These are phyloP conservation scores for Auxenochlorella pyrenoidosa DNA, from an alignment of 139 green algal genomes.

Conservation along the genomic window DNA sequence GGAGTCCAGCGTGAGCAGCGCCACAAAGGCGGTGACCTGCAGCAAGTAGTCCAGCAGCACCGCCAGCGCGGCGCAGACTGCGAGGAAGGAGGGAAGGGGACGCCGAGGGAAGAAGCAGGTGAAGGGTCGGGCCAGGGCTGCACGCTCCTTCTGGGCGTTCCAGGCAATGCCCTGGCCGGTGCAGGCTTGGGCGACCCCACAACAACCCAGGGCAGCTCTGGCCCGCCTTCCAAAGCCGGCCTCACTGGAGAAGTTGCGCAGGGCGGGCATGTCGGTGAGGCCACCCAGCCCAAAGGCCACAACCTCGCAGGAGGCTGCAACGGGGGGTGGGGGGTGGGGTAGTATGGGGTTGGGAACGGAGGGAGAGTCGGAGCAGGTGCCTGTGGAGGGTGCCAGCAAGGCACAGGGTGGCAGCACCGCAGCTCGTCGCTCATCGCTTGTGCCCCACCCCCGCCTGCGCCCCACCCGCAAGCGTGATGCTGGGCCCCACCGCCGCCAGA, in stretches of 20 bases:
- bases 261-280: slow-evolving; percentile 86
- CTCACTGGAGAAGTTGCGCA: slow-evolving; percentile 78
- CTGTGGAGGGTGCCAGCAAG: background rate
- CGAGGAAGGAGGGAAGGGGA: background rate
- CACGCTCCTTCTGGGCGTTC: background rate
- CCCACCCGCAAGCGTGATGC: slow-evolving; percentile 85
- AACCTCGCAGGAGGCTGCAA: slow-evolving; percentile 61
- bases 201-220: too few species aligned
- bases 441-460: background rate
- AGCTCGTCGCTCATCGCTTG: too few species aligned
- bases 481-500: slow-evolving; percentile 81
- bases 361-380: background rate
- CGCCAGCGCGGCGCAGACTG: slow-evolving; percentile 78
- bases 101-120: background rate
- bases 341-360: background rate
- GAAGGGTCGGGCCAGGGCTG: background rate
- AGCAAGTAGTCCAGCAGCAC: slow-evolving; percentile 88
- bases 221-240: too few species aligned
- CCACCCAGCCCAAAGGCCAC: slow-evolving; percentile 81
- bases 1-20: slow-evolving; percentile 79
- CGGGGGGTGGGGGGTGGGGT: background rate
- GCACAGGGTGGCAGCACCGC: too few species aligned
- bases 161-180: too few species aligned
- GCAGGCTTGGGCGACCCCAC: too few species aligned
- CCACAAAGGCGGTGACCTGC: slow-evolving; percentile 85